Percentiles rank a stretch among this genome's conserved stretches.
phyloP scores from a whole-genome alignment of 2,329 filamentous ascomycete genomes.

The Stemphylium lycopersici region DNA sequence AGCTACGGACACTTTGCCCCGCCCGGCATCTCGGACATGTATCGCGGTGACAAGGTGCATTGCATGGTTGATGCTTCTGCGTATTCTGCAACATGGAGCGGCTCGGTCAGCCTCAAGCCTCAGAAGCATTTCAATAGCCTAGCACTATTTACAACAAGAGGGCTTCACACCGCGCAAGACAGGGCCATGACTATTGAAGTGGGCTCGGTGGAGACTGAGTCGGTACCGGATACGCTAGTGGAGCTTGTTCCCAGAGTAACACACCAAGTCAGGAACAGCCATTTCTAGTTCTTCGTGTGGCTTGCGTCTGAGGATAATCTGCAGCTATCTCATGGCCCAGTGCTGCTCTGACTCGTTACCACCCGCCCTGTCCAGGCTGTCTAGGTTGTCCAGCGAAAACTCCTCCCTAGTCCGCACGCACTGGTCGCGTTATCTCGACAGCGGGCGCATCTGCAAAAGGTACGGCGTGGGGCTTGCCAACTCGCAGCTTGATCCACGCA shows the following conservation, averaged over 20 bases:
- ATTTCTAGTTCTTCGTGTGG: conserved; percentile 4
- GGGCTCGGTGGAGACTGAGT: conserved; percentile 7
- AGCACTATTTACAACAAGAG: background rate
- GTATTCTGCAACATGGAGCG: background rate
- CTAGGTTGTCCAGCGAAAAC: background rate
- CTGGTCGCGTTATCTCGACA: conserved; percentile 61
- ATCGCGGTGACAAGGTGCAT: too few species aligned
- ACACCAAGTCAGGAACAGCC: conserved; percentile 10
- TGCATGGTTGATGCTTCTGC: background rate
- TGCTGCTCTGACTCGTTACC: background rate
- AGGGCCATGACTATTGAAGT: background rate
- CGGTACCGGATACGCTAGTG: conserved; percentile 11
- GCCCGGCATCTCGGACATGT: too few species aligned
- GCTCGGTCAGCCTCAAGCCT: background rate
- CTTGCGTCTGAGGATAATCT: conserved; percentile 6
- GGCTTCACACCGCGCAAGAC: background rate
- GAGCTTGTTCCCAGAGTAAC: conserved; percentile 2
- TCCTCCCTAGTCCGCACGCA: conserved; percentile 15
- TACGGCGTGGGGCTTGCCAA: conserved; percentile 77
- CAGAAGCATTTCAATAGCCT: background rate
- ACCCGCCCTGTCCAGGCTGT: background rate
- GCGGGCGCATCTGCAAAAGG: conserved; percentile 73
- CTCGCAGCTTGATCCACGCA: conserved; percentile 63
- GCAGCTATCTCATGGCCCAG: background rate
- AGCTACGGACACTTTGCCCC: too few species aligned